A percentile compares a stretch with the other conserved stretches of the same genome.
Conservation (phyloP, 2,329 filamentous ascomycete genomes). For the Pseudohalonectria lignicola region DNA sequence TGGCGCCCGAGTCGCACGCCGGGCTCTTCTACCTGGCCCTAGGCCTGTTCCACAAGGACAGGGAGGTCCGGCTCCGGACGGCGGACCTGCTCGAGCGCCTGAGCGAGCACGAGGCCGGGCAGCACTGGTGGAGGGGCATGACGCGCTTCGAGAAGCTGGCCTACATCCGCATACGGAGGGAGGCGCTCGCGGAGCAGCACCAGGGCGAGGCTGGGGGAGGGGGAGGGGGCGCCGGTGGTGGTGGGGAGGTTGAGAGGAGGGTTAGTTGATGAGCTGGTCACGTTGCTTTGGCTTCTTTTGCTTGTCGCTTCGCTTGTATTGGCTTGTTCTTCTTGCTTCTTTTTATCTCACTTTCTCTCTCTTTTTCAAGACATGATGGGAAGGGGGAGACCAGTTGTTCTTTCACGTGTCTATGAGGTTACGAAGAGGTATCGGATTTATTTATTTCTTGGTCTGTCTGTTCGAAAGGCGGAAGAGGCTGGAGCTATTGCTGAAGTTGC, state of each 20-base stretch:
- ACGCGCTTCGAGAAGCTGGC: constrained; percentile 84
- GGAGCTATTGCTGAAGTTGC: too few species aligned
- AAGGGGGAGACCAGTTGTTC: neutral
- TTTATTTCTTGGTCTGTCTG: neutral
- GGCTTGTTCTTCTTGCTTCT: neutral
- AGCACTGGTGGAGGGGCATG: constrained; percentile 83
- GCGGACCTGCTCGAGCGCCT: constrained; percentile 75
- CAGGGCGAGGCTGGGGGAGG: constrained; percentile 33
- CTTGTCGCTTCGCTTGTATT: neutral
- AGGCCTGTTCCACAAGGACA: constrained; percentile 82
- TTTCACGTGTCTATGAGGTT: neutral
- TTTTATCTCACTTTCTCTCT: neutral
- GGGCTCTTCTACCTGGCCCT: constrained; percentile 86
- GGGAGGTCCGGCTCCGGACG: constrained; percentile 65
- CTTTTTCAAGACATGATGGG: neutral
- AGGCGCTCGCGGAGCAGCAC: constrained; percentile 43
- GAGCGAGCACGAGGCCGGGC: constrained; percentile 75
- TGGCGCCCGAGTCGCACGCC: constrained; percentile 75
- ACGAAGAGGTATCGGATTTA: neutral
- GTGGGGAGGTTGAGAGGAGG: constrained; percentile 30
- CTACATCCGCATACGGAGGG: constrained; percentile 67
- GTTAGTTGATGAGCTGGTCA: constrained; percentile 27
- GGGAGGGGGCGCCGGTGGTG: too few species aligned
- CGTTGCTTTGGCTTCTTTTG: too few species aligned
- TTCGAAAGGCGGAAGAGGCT: neutral